These are phyloP conservation scores for Dothideomycetidae sp. DNA, from an alignment of 2,329 filamentous ascomycete genomes.

Conservation along the genomic window DNA sequence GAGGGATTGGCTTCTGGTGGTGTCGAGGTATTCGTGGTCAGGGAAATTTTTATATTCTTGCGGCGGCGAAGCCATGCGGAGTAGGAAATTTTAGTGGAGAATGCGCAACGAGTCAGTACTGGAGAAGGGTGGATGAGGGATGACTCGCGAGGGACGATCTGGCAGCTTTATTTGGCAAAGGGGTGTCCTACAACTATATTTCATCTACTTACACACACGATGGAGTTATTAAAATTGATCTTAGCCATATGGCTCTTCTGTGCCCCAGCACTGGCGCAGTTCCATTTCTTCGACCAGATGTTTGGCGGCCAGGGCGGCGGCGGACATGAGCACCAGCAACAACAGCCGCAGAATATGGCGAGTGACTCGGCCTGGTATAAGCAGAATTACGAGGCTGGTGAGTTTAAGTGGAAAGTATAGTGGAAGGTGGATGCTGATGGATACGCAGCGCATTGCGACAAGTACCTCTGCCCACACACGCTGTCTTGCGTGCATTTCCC, in stretches of 20 bases:
- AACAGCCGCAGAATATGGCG: conserved; percentile 61
- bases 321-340: conserved; percentile 36
- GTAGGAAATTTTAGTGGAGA: neutral
- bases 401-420: too few relatives aligned
- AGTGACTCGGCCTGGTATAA: conserved; percentile 76
- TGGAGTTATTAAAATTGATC: conserved; percentile 14
- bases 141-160: too few relatives aligned
- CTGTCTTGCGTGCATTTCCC: conserved; percentile 92
- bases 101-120: neutral
- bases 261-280: conserved; percentile 56
- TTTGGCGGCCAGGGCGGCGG: conserved; percentile 50
- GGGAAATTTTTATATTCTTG: too few relatives aligned
- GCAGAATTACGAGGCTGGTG: conserved; percentile 53
- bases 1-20: too few relatives aligned
- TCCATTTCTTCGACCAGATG: conserved; percentile 98
- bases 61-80: too few relatives aligned
- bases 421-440: neutral
- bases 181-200: neutral
- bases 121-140: neutral
- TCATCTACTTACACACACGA: conserved; percentile 1
- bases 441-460: conserved; percentile 69
- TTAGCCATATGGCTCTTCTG: conserved; percentile 43
- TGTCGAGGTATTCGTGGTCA: too few relatives aligned
- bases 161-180: neutral
- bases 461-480: conserved; percentile 89